These are phyloP conservation scores for Monocercomonoides exilis DNA, from an alignment of 78 protist genomes.

Conservation along the genomic window DNA sequence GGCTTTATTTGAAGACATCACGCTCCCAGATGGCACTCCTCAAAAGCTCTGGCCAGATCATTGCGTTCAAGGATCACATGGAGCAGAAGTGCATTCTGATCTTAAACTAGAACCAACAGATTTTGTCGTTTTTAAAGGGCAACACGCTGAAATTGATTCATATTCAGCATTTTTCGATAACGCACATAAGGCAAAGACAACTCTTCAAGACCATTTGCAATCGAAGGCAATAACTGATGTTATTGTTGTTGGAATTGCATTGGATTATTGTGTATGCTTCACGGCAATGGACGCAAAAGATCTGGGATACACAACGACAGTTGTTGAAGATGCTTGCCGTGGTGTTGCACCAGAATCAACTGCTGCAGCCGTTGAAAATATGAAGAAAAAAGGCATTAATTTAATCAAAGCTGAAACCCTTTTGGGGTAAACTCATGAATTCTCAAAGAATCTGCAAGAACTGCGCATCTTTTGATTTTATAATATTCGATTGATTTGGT, in stretches of 20 bases:
- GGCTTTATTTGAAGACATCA: neutral
- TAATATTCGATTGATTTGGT: too few species aligned
- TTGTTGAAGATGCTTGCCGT: neutral
- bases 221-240: neutral
- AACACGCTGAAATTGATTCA: neutral
- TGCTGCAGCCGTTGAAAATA: neutral
- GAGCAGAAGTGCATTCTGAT: neutral
- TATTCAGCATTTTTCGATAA: neutral
- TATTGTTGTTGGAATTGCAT: neutral
- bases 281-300: neutral
- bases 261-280: neutral
- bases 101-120: neutral
- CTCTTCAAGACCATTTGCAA: neutral
- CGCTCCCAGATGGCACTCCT: neutral
- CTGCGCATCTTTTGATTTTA: too few species aligned
- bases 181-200: neutral
- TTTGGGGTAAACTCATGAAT: too few species aligned
- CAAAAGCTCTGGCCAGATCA: slow-evolving; percentile 15
- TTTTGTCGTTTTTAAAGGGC: neutral
- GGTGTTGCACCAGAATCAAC: neutral
- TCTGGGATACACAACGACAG: neutral
- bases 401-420: too few species aligned
- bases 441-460: too few species aligned
- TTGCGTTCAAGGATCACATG: slow-evolving; percentile 15
- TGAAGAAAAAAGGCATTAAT: too few species aligned